These are phyloP conservation scores for Cerioporus squamosus DNA, from an alignment of 1,284 basidiomycete species.

Conservation along the genomic window DNA sequence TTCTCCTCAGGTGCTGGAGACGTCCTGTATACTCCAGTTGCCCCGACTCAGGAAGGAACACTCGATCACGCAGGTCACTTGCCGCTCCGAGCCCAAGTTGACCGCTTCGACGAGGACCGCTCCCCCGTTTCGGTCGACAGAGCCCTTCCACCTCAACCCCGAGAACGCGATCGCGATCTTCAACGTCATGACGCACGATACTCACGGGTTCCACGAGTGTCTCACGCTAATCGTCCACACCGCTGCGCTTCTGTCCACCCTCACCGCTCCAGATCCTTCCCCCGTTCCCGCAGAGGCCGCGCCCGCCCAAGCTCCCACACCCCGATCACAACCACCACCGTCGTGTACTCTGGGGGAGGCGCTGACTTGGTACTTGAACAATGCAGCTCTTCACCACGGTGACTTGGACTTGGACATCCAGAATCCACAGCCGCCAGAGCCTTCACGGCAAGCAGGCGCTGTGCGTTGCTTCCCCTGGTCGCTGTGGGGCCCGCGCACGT, in stretches of 20 bases:
- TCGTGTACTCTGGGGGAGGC: no score
- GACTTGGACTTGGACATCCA: no score
- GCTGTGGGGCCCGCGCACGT: constrained; percentile 24
- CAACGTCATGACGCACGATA: constrained; percentile 27
- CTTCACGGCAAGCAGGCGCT: not conserved
- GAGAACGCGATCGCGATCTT: constrained; percentile 27
- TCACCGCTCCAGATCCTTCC: not conserved
- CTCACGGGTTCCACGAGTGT: constrained; percentile 20
- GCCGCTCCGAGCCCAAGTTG: constrained; percentile 29
- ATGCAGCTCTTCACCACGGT: no score
- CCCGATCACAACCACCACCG: no score
- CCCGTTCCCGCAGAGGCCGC: not conserved
- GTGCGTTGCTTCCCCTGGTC: constrained; percentile 17
- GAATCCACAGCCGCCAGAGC: no score
- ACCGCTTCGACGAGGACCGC: constrained; percentile 9
- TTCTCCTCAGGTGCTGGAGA: constrained; percentile 10
- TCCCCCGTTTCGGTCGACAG: constrained; percentile 7
- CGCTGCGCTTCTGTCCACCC: constrained; percentile 20
- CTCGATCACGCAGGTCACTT: constrained; percentile 23
- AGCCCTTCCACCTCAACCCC: constrained; percentile 25
- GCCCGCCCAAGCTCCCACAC: not conserved
- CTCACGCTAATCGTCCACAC: constrained; percentile 30
- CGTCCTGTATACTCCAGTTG: constrained; percentile 19
- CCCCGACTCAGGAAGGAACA: constrained; percentile 13
- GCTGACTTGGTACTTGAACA: no score